These are phyloP conservation scores for Cryptococcus neoformans DNA, from an alignment of 1,284 basidiomycete genomes.

Conservation along the genomic window DNA sequence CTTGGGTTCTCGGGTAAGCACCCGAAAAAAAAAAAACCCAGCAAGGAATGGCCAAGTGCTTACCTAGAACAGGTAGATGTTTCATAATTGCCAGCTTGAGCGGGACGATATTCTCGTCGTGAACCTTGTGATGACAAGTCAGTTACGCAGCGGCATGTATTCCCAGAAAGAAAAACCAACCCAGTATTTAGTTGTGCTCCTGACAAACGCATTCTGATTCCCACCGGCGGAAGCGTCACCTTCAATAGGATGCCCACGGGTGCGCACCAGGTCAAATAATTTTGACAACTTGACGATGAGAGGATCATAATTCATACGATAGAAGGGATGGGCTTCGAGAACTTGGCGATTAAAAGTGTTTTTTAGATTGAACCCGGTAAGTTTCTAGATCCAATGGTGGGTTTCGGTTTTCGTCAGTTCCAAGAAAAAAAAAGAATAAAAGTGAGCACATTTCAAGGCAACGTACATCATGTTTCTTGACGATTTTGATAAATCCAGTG, in stretches of 20 bases:
- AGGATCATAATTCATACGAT: constrained; percentile 64
- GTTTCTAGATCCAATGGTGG: constrained; percentile 49
- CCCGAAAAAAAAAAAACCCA: not conserved
- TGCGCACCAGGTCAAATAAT: constrained; percentile 93
- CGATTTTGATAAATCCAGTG: constrained; percentile 98
- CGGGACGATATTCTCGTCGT: constrained; percentile 92
- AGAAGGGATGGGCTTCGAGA: constrained; percentile 92
- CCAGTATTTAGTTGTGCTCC: constrained; percentile 99
- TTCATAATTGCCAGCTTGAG: constrained; percentile 92
- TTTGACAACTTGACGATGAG: constrained; percentile 96
- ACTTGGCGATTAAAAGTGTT: constrained; percentile 76
- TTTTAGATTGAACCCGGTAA: constrained; percentile 58
- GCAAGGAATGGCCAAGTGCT: constrained; percentile 16
- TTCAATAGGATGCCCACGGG: constrained; percentile 87
- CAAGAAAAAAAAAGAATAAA: not conserved
- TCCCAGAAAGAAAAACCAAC: constrained; percentile 51
- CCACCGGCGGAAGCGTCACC: constrained; percentile 95
- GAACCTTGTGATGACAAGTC: constrained; percentile 57
- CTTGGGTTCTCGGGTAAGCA: constrained; percentile 50
- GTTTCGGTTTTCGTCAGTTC: not conserved
- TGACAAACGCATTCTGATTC: constrained; percentile 91
- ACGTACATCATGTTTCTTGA: constrained; percentile 83
- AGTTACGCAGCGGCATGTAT: not conserved
- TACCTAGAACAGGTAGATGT: constrained; percentile 87
- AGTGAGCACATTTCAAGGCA: not conserved